Evolutionary conservation across 257 asterid genomes (phyloP), one percentile per base, ranked within the genome.

Genomic region (Plantago ovata): DNA sequence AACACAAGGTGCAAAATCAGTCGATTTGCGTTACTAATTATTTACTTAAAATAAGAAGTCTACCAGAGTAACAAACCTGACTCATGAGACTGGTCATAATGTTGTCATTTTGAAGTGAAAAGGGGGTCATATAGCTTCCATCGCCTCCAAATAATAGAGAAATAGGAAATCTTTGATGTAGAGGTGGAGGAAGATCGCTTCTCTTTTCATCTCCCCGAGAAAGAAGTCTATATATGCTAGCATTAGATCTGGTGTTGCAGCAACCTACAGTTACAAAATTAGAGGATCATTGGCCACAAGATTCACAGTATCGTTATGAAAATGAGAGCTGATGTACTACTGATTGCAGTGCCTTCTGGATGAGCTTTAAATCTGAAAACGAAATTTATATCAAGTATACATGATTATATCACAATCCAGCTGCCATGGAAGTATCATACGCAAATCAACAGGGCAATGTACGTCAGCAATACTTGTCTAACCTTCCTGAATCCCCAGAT

Each of bases 161-260:
- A 75, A 89, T 77, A 9, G 99, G 99, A 72, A 93, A 86, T 69
- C 99, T 81, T 68, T 83, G 90, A 66, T 41, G 79, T 59, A 93
- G 85, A 18, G 82, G 77, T 43, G 97, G 93, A 72, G 99, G 99
- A 62, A 89, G 89, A 74, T 86, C 97, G 49, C 74, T 78, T 77
- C 95, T 85, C 80, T 79, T 93, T 69, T 89, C 99, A 74, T 93
- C 99, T 48, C 99, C 99, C 99, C 99, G 63, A 93, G 97, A 55
- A 86, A 93, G 73, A 93, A 86, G 76, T 93, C 99, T 23, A 89
- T 66, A 67, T 86, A 93, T 38, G 85, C 99, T 38, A 89, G 89
- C 96, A 89, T 86, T 70, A 93, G 79, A 77, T 93, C 99, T 58
- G 99, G 79, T 39, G 99, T 84, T 20, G 99, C 95, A 68, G 95